A percentile compares a stretch with the other conserved stretches of the same genome.
phyloP scores from a whole-genome alignment of 1,139 yeast species.

The Nadsonia starkeyi-henricii region DNA sequence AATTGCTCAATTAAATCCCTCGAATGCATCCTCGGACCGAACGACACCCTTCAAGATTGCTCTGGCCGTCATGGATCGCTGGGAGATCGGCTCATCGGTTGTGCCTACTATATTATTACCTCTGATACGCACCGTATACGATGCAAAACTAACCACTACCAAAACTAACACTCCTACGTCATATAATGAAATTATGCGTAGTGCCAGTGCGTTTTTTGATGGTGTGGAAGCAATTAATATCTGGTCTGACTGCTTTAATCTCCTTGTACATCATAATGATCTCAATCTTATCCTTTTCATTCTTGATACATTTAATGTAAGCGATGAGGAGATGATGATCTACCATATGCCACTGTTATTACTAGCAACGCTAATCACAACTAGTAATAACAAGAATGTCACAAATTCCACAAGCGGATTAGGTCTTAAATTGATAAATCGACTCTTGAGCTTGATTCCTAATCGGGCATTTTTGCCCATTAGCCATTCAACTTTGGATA shows the following conservation, averaged over 20 bases:
- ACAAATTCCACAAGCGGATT: neutral
- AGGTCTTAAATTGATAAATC: slow-evolving; percentile 5
- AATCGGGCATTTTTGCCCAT: slow-evolving; percentile 42
- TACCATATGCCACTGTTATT: slow-evolving; percentile 63
- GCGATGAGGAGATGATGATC: slow-evolving; percentile 75
- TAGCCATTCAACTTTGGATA: slow-evolving; percentile 24
- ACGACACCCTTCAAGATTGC: slow-evolving; percentile 49
- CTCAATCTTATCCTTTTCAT: slow-evolving; percentile 43
- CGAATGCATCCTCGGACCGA: slow-evolving; percentile 21
- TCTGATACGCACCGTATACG: slow-evolving; percentile 29
- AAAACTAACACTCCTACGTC: slow-evolving; percentile 11
- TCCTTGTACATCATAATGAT: slow-evolving; percentile 21
- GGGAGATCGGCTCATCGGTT: slow-evolving; percentile 76
- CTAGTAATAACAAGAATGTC: slow-evolving; percentile 11
- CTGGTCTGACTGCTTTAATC: slow-evolving; percentile 49
- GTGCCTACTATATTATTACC: slow-evolving; percentile 62
- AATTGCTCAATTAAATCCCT: slow-evolving; percentile 31
- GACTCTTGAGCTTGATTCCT: slow-evolving; percentile 38
- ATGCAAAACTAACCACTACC: slow-evolving; percentile 8
- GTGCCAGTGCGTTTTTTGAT: slow-evolving; percentile 64
- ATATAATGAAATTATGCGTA: slow-evolving; percentile 33
- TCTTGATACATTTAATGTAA: slow-evolving; percentile 50
- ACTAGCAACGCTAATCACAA: slow-evolving; percentile 24
- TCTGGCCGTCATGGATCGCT: slow-evolving; percentile 67
- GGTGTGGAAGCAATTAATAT: slow-evolving; percentile 68